These are phyloP conservation scores for Glebionis coronaria DNA, from an alignment of 129 eudicot species.

Conservation along the genomic window DNA sequence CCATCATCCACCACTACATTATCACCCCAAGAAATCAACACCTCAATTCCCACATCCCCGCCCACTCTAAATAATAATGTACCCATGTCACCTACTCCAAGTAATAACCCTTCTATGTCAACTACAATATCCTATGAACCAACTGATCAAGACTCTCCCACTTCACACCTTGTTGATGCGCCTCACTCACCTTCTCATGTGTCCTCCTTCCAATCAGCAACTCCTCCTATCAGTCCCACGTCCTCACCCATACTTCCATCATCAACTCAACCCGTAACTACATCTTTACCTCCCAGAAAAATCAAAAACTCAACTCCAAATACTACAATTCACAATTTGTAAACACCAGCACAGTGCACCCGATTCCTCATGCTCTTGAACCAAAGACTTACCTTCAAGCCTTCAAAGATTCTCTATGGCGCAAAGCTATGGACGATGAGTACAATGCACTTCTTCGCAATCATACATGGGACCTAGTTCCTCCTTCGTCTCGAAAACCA, in stretches of 20 bases:
- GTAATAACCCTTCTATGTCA: no score
- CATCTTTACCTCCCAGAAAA: not conserved
- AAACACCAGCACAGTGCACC: not conserved
- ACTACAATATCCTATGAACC: no score
- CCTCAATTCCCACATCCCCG: no score
- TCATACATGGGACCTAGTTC: conserved; percentile 16
- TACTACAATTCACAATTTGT: not conserved
- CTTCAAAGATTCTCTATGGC: conserved; percentile 3
- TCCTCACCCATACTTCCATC: no score
- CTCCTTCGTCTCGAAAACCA: not conserved
- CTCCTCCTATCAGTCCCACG: no score
- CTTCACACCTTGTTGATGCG: no score
- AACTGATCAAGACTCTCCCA: not conserved
- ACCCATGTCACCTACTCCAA: no score
- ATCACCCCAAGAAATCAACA: no score
- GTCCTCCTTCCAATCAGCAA: no score
- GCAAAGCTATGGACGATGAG: conserved; percentile 13
- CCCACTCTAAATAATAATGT: no score
- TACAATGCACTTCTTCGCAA: conserved; percentile 4
- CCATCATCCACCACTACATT: no score
- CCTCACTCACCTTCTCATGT: no score
- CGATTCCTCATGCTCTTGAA: not conserved
- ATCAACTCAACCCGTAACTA: not conserved
- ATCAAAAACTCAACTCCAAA: not conserved
- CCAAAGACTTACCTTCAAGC: not conserved